Evolutionary conservation across 2,329 filamentous ascomycete genomes (phyloP), one percentile per base, ranked within the genome.

Genomic region (Xylogone sp.): DNA sequence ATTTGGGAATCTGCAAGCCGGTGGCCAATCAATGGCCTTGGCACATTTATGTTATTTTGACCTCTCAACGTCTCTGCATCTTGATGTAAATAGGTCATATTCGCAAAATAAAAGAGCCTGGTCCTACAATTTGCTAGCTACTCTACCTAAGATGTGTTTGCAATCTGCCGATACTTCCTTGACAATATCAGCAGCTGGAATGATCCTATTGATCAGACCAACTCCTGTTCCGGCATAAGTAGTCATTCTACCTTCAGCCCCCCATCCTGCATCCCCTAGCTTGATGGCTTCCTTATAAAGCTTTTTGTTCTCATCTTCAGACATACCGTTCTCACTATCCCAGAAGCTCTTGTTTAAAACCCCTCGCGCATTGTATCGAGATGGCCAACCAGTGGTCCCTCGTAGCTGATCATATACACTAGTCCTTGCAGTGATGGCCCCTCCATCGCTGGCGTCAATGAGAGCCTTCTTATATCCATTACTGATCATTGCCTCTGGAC

Each of bases 201-300:
- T 71, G 1, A 80, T 69, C 39, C 74, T 65, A 44, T 66, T 77
- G 2, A 85, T 71, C 54, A 86, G 68, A 0, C 83, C 83, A 13
- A 86, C 77, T 0, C 75, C 82, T 19, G 78, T 78, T 3, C 83
- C 83, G 13, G 80, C 82, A 71, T 84, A 87, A 9, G 80, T 80
- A 3, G 79, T 82, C 69, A 85, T 69, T 53, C 82, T 72, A 3
- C 74, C 79, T 9, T 74, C 34, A 8, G 56, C 64, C 21, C 79
- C 81, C 77, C 79, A 77, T 46, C 78, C 71, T 16, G 65, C 67
- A 64, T 82, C 76, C 2, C 76, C 78, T 50, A 67, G 71, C 59
- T 71, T 63, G 61, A 75, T 59, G 42, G 78, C 79, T 19, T 43
- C 42, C n/a, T 48, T 21, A 62, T 76, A 74, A 21, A 70, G 52